Conservation (phyloP, 345 rosid genomes). For the Limnanthes douglasii region DNA sequence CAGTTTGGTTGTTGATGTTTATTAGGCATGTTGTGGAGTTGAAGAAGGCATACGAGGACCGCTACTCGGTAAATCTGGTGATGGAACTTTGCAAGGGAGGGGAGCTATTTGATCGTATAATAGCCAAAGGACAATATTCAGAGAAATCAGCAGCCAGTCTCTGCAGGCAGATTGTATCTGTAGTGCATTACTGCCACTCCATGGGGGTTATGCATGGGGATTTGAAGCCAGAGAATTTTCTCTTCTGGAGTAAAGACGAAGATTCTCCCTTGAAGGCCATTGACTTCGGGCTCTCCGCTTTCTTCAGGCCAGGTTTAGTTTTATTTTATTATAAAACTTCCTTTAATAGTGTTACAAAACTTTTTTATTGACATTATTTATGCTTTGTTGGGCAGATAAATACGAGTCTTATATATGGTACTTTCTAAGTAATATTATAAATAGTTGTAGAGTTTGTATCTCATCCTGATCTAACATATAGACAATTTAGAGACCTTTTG, state of each 20-base stretch:
- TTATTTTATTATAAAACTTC: no score
- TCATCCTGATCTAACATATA: no score
- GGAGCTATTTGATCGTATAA: slow-evolving; percentile 88
- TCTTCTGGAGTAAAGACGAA: slow-evolving; percentile 49
- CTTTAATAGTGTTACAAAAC: no score
- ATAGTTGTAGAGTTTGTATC: no score
- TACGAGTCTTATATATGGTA: no score
- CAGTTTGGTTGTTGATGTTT: no score
- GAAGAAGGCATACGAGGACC: slow-evolving; percentile 81
- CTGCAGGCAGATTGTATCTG: slow-evolving; percentile 78
- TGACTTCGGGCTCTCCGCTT: slow-evolving; percentile 88
- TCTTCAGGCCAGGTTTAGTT: slow-evolving; percentile 61
- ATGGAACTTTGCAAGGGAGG: slow-evolving; percentile 97
- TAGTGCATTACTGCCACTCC: slow-evolving; percentile 82
- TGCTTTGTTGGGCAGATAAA: no score
- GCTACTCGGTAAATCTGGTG: slow-evolving; percentile 60
- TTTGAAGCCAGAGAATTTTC: slow-evolving; percentile 91
- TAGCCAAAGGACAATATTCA: slow-evolving; percentile 82
- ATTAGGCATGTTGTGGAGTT: slow-evolving; percentile 91
- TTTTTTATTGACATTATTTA: no score
- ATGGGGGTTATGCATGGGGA: slow-evolving; percentile 98
- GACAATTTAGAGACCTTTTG: no score
- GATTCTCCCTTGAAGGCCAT: slow-evolving; percentile 89
- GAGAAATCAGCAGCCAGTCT: slow-evolving; percentile 82
- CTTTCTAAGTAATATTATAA: no score